Conservation (phyloP, 805 yeast species). For the Candida morakotiae region DNA sequence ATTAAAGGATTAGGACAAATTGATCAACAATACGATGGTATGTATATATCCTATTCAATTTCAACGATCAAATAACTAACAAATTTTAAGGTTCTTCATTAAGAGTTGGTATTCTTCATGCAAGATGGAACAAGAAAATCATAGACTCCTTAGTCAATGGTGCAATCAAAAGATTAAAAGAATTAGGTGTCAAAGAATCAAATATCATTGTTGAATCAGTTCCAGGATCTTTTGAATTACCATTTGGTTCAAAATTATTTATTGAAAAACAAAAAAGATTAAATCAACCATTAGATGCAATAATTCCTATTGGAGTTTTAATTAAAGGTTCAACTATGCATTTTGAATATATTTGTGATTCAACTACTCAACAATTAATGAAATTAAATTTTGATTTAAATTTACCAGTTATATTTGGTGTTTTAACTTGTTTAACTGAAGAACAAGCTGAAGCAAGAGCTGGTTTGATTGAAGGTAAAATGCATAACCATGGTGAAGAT, state of each 20-base stretch:
- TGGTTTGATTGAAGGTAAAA: conserved; percentile 66
- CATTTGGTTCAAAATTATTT: conserved; percentile 66
- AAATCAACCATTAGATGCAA: conserved; percentile 65
- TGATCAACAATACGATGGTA: conserved; percentile 67
- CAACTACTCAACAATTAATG: conserved; percentile 85
- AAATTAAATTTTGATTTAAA: conserved; percentile 62
- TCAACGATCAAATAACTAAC: not conserved
- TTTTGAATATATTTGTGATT: conserved; percentile 93
- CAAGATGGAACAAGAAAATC: conserved; percentile 86
- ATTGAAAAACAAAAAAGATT: conserved; percentile 38
- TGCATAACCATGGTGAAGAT: conserved; percentile 96
- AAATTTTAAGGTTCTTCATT: conserved; percentile 43
- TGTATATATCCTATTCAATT: conserved; percentile 10
- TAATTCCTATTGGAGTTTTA: conserved; percentile 89
- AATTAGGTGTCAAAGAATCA: conserved; percentile 67
- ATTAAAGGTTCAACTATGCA: conserved; percentile 98
- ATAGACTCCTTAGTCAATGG: conserved; percentile 81
- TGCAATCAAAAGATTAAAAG: conserved; percentile 54
- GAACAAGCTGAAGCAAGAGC: conserved; percentile 93
- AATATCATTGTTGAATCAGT: conserved; percentile 81
- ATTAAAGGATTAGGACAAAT: conserved; percentile 75
- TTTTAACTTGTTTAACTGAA: conserved; percentile 88
- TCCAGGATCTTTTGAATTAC: conserved; percentile 94
- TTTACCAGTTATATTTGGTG: conserved; percentile 88
- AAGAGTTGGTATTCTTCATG: conserved; percentile 84